Conservation (phyloP, 768 basidiomycete species). For the Tremella mesenterica region DNA sequence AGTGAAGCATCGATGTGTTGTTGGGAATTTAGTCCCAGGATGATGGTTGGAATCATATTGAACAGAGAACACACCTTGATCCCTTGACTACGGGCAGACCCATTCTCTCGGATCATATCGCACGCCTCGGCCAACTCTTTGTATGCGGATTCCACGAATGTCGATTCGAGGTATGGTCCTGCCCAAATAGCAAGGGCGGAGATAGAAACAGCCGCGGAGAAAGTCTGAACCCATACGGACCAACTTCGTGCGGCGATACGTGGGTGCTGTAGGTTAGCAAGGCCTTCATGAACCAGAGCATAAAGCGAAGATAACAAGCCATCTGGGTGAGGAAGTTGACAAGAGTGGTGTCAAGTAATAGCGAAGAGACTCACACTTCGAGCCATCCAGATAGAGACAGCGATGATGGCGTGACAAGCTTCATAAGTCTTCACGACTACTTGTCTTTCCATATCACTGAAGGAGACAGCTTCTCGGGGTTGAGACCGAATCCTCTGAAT, state of each 20-base stretch:
- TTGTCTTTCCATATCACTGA: slow-evolving; percentile 21
- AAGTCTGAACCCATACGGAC: slow-evolving; percentile 38
- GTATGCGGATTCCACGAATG: slow-evolving; percentile 26
- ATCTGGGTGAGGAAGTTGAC: neutral
- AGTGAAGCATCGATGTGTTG: too few species aligned
- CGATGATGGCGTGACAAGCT: slow-evolving; percentile 32
- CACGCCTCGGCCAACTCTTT: slow-evolving; percentile 27
- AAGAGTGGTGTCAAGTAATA: neutral
- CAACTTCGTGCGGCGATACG: slow-evolving; percentile 25
- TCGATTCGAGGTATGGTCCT: slow-evolving; percentile 27
- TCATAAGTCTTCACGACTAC: slow-evolving; percentile 23
- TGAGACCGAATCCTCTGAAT: slow-evolving; percentile 19
- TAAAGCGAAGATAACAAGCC: neutral
- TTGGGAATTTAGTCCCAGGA: neutral
- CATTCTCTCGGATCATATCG: slow-evolving; percentile 33
- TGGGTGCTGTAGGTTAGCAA: slow-evolving; percentile 15
- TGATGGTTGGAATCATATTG: too few species aligned
- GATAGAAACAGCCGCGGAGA: slow-evolving; percentile 36
- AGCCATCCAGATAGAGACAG: slow-evolving; percentile 22
- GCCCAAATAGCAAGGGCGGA: slow-evolving; percentile 38
- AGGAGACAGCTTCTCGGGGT: slow-evolving; percentile 2
- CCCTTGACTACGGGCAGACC: slow-evolving; percentile 20
- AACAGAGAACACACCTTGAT: slow-evolving; percentile 20
- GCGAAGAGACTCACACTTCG: slow-evolving; percentile 12
- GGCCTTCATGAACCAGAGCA: neutral